Evolutionary conservation across 1,139 yeast species (phyloP).

Genomic region (Pichia sp.): DNA sequence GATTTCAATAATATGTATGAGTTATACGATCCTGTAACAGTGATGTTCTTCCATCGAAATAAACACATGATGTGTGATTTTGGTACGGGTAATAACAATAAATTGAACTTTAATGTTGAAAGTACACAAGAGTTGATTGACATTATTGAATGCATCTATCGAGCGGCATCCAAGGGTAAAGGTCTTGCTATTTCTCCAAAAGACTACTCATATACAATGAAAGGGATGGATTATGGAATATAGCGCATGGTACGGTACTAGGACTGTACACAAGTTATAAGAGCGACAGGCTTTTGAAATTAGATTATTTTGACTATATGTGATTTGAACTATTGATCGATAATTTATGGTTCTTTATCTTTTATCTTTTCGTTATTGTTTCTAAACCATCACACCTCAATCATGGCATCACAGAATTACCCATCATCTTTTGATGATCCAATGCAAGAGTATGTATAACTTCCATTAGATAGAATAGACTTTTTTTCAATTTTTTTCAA

Average conservation of each 20-base stretch:
- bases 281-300: neutral
- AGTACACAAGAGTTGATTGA: constrained; percentile 90
- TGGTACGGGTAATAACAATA: constrained; percentile 96
- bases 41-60: constrained; percentile 90
- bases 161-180: constrained; percentile 90
- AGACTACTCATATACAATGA: constrained; percentile 38
- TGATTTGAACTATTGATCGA: neutral
- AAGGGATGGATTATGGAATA: constrained; percentile 2
- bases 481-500: neutral
- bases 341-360: neutral
- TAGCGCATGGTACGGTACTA: too few species aligned
- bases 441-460: constrained; percentile 27
- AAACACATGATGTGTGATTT: constrained; percentile 98
- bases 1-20: constrained; percentile 94
- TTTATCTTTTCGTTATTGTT: neutral
- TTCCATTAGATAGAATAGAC: neutral
- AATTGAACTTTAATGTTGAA: constrained; percentile 70
- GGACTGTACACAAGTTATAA: too few species aligned
- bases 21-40: constrained; percentile 79
- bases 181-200: constrained; percentile 85
- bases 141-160: constrained; percentile 77
- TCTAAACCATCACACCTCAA: too few species aligned
- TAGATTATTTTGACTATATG: too few species aligned
- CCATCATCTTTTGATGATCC: constrained; percentile 30
- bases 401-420: constrained; percentile 29